These are phyloP conservation scores for Guillardia theta DNA, from an alignment of 78 protist genomes.

Conservation along the genomic window DNA sequence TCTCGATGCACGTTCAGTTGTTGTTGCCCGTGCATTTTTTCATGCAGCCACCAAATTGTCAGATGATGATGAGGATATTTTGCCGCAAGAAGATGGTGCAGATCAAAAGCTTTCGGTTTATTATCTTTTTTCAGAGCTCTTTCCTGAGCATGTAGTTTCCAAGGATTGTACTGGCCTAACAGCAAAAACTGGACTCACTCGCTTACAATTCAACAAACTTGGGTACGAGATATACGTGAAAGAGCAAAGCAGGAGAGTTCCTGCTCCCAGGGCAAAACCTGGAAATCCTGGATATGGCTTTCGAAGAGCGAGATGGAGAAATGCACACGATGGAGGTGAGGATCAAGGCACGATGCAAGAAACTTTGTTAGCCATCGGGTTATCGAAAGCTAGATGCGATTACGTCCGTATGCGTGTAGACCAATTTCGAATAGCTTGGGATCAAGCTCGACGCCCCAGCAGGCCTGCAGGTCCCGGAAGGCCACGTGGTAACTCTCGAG, in stretches of 20 bases:
- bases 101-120: background rate
- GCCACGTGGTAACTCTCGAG: background rate
- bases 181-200: background rate
- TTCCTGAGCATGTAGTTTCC: background rate
- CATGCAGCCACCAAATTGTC: slow-evolving; percentile 7
- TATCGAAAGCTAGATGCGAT: background rate
- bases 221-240: slow-evolving; percentile 17
- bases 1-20: background rate
- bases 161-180: background rate
- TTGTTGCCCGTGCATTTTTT: slow-evolving; percentile 15
- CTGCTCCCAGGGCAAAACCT: background rate
- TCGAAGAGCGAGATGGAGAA: slow-evolving; percentile 2
- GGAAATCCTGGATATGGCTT: slow-evolving; percentile 27
- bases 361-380: background rate
- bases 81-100: slow-evolving; percentile 18
- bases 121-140: background rate
- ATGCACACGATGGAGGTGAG: background rate
- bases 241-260: background rate
- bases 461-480: slow-evolving; percentile 20
- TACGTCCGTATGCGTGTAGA: background rate
- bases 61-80: slow-evolving; percentile 10
- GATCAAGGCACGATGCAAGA: background rate
- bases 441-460: background rate
- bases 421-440: background rate
- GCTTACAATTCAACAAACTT: slow-evolving; percentile 5